Evolutionary conservation across 306 rosid genomes (phyloP).

Genomic region (Vicia faba): DNA sequence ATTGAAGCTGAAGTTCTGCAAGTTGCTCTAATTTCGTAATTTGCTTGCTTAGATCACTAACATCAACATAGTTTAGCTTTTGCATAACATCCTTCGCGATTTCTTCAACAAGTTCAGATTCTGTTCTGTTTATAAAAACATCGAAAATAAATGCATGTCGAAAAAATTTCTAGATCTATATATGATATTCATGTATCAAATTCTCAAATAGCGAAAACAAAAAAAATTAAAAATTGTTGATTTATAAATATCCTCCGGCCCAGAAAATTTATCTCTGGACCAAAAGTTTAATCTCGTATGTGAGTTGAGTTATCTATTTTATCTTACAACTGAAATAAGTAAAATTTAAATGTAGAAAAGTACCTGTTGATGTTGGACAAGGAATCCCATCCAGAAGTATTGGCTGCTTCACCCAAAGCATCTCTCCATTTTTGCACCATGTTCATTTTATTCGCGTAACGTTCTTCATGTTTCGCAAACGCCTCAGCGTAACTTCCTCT

Average conservation of each 20-base stretch:
- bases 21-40: conserved; percentile 26
- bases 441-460: background rate
- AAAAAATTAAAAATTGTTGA: background rate
- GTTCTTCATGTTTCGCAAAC: background rate
- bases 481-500: background rate
- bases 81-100: conserved; percentile 38
- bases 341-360: too few relatives aligned
- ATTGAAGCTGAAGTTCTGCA: conserved; percentile 26
- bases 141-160: background rate
- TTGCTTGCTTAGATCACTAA: conserved; percentile 25
- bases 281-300: too few relatives aligned
- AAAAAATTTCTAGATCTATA: background rate
- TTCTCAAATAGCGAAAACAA: background rate
- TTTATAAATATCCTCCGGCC: too few relatives aligned
- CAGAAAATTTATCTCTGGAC: too few relatives aligned
- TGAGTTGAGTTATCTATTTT: too few relatives aligned
- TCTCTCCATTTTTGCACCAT: conserved; percentile 20
- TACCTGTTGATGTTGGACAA: conserved; percentile 7
- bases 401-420: conserved; percentile 17
- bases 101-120: conserved; percentile 44
- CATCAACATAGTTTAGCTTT: conserved; percentile 27
- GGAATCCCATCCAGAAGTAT: conserved; percentile 25
- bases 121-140: background rate
- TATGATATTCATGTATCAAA: background rate
- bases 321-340: too few relatives aligned